phyloP scores from a whole-genome alignment of 2,329 filamentous ascomycete species.

The Colletotrichum filicis region DNA sequence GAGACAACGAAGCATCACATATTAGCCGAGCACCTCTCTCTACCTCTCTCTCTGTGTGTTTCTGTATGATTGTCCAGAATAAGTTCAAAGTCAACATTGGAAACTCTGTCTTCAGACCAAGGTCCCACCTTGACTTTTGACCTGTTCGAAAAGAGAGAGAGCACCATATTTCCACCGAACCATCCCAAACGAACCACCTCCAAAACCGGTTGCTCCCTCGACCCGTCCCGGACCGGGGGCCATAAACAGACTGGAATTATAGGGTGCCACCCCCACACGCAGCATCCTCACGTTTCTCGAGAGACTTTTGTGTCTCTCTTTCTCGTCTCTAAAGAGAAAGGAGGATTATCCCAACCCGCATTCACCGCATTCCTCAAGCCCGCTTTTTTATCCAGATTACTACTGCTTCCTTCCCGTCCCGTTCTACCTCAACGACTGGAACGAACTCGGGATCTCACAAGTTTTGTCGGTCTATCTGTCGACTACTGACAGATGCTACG shows the following conservation, averaged over 20 bases:
- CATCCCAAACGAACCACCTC: background rate
- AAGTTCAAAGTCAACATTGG: background rate
- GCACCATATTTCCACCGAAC: background rate
- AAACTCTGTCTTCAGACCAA: background rate
- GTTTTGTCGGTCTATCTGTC: background rate
- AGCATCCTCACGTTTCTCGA: background rate
- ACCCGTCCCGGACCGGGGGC: slow-evolving; percentile 28
- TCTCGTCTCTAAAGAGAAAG: background rate
- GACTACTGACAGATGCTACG: slow-evolving; percentile 19
- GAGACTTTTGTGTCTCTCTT: background rate
- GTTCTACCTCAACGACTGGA: too few relatives aligned
- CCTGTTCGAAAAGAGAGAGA: background rate
- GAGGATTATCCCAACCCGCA: background rate
- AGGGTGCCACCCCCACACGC: background rate
- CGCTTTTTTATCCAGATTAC: slow-evolving; percentile 16
- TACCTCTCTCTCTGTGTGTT: background rate
- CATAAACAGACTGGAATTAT: slow-evolving; percentile 24
- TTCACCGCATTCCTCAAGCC: slow-evolving; percentile 3
- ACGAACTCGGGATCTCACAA: too few relatives aligned
- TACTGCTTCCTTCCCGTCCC: background rate
- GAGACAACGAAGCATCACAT: slow-evolving; percentile 32
- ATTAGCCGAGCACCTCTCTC: slow-evolving; percentile 15
- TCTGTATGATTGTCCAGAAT: background rate
- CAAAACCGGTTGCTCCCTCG: slow-evolving; percentile 25
- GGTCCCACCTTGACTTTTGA: background rate